A percentile compares a stretch with the other conserved stretches of the same genome.
phyloP scores from a whole-genome alignment of 2,329 filamentous ascomycete species.

The Epichloe amarillans region DNA sequence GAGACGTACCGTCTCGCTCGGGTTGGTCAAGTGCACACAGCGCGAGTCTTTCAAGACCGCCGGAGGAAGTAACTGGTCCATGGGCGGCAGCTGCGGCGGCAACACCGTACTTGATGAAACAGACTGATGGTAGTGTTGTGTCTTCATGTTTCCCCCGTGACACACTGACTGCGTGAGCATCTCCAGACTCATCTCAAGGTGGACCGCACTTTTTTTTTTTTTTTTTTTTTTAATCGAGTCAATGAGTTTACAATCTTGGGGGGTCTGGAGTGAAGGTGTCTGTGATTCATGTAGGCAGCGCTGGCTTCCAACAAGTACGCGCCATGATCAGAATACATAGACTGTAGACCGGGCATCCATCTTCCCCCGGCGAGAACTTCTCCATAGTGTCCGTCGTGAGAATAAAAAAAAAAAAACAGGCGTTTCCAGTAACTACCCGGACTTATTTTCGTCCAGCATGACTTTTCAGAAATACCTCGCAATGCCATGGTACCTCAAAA shows the following conservation, averaged over 20 bases:
- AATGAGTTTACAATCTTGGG: no score
- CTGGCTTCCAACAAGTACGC: no score
- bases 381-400: no score
- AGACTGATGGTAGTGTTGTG: not conserved
- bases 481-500: not conserved
- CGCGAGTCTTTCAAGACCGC: slow-evolving; percentile 6
- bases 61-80: slow-evolving; percentile 4
- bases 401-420: no score
- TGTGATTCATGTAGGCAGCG: no score
- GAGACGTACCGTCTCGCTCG: slow-evolving; percentile 17
- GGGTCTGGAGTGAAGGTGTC: no score
- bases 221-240: no score
- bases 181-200: no score
- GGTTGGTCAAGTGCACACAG: slow-evolving; percentile 8
- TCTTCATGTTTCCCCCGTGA: not conserved
- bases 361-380: no score
- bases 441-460: not conserved
- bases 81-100: not conserved
- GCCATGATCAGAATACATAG: no score
- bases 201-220: no score
- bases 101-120: not conserved
- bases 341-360: no score
- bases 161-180: not conserved
- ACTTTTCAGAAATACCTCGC: not conserved
- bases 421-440: not conserved